Evolutionary conservation across 768 basidiomycete species (phyloP).

Genomic region (Boletus bicolor): DNA sequence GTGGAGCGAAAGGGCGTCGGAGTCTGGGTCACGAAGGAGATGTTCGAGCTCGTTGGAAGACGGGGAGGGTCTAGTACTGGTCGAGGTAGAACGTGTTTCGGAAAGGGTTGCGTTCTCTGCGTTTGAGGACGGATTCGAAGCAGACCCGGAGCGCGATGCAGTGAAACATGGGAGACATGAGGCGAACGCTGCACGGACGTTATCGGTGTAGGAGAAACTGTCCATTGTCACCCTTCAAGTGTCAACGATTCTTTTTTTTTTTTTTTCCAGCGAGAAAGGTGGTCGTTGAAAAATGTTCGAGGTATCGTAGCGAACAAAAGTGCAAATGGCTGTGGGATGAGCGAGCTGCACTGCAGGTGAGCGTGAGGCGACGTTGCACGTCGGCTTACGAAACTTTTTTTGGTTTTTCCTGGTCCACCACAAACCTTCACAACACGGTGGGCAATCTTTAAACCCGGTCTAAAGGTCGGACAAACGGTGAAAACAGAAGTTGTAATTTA

Average conservation of each 20-base stretch:
- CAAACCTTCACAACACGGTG: no score
- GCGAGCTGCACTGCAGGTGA: not conserved
- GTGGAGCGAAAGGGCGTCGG: conserved; percentile 63
- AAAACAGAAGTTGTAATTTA: no score
- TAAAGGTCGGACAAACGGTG: no score
- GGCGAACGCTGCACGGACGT: conserved; percentile 51
- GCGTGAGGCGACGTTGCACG: not conserved
- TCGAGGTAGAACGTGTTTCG: conserved; percentile 27
- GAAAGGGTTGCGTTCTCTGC: conserved; percentile 6
- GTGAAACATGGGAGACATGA: conserved; percentile 60
- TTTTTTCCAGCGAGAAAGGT: not conserved
- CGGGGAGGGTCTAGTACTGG: conserved; percentile 5
- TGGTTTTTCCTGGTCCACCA: no score
- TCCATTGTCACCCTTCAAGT: conserved; percentile 31
- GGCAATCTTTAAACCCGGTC: no score
- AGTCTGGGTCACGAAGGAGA: conserved; percentile 48
- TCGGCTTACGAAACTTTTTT: not conserved
- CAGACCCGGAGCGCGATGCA: conserved; percentile 34
- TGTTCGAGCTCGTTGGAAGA: conserved; percentile 44
- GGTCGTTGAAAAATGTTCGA: not conserved
- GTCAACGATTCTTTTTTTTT: not conserved
- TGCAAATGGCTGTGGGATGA: not conserved
- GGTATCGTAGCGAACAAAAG: not conserved
- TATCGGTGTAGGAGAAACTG: conserved; percentile 61
- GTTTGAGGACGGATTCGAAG: conserved; percentile 12